Percentiles rank a stretch among this genome's conserved stretches.
Evolutionary conservation across 805 yeast species (phyloP).

Genomic region (Blastobotrys muscicola): DNA sequence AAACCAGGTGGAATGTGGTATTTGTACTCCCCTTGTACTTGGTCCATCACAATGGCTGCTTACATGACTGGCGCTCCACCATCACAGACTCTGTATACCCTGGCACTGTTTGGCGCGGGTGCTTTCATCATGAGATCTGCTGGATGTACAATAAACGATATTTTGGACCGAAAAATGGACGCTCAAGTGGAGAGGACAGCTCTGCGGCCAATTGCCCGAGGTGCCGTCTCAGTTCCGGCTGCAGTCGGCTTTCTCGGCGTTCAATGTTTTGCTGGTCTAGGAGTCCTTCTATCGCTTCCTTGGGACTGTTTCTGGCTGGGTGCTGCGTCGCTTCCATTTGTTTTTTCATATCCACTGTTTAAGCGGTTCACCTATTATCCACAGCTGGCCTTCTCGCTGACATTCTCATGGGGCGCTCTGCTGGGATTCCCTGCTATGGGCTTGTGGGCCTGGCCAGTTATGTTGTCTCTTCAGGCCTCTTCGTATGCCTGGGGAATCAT

Average conservation of each 20-base stretch:
- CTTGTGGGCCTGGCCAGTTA: constrained; percentile 63
- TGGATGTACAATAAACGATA: constrained; percentile 92
- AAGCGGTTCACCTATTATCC: constrained; percentile 95
- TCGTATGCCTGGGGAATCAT: constrained; percentile 89
- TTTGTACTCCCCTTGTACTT: constrained; percentile 72
- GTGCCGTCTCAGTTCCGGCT: constrained; percentile 59
- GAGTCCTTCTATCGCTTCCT: constrained; percentile 64
- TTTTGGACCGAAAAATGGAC: constrained; percentile 76
- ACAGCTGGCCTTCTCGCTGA: constrained; percentile 67
- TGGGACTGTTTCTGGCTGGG: constrained; percentile 74
- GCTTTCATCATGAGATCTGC: constrained; percentile 93
- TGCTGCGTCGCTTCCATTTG: constrained; percentile 67
- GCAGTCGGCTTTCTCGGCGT: constrained; percentile 65
- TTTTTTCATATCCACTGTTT: constrained; percentile 83
- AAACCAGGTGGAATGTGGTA: constrained; percentile 94
- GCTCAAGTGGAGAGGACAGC: constrained; percentile 78
- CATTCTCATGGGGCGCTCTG: constrained; percentile 91
- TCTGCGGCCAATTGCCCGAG: constrained; percentile 88
- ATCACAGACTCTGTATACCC: constrained; percentile 47
- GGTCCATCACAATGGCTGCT: constrained; percentile 92
- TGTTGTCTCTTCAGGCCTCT: constrained; percentile 67
- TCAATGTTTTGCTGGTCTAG: constrained; percentile 67
- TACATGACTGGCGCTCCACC: constrained; percentile 58
- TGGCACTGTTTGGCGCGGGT: constrained; percentile 72
- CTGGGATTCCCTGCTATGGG: constrained; percentile 97